Conservation (phyloP, 1,284 basidiomycete species). For the Irpex sp. region DNA sequence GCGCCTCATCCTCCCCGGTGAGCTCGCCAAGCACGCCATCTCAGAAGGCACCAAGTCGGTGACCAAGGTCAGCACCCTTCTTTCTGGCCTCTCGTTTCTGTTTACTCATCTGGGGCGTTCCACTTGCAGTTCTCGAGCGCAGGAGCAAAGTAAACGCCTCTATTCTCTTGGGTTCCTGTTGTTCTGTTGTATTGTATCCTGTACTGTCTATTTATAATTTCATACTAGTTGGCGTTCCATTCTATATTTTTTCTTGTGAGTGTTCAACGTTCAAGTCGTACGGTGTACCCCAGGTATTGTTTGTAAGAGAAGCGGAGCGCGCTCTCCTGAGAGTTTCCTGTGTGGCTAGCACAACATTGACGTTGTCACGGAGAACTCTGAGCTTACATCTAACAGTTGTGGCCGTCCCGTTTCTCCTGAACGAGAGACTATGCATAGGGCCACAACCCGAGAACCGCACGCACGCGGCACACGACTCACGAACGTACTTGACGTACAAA, state of each 20-base stretch:
- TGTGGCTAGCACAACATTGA: no score
- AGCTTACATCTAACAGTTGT: no score
- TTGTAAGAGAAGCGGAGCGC: not conserved
- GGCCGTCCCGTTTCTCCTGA: no score
- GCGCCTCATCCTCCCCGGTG: slow-evolving; percentile 86
- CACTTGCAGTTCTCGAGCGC: slow-evolving; percentile 55
- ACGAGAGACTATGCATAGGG: no score
- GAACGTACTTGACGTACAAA: not conserved
- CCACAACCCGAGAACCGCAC: no score
- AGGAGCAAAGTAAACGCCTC: slow-evolving; percentile 43
- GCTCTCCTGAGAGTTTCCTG: not conserved
- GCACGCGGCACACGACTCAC: no score
- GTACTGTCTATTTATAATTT: slow-evolving; percentile 13
- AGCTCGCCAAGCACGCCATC: slow-evolving; percentile 78
- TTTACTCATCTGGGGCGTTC: not conserved
- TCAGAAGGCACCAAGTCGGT: slow-evolving; percentile 70
- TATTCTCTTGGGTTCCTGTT: slow-evolving; percentile 9
- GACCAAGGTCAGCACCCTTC: slow-evolving; percentile 24
- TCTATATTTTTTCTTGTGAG: not conserved
- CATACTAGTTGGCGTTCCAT: slow-evolving; percentile 1
- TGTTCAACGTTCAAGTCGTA: not conserved
- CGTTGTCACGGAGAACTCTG: no score
- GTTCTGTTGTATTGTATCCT: slow-evolving; percentile 16
- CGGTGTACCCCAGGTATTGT: not conserved
- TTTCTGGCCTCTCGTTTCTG: not conserved